Evolutionary conservation across 345 rosid genomes (phyloP).

Genomic region (Lagerstroemia speciosa): DNA sequence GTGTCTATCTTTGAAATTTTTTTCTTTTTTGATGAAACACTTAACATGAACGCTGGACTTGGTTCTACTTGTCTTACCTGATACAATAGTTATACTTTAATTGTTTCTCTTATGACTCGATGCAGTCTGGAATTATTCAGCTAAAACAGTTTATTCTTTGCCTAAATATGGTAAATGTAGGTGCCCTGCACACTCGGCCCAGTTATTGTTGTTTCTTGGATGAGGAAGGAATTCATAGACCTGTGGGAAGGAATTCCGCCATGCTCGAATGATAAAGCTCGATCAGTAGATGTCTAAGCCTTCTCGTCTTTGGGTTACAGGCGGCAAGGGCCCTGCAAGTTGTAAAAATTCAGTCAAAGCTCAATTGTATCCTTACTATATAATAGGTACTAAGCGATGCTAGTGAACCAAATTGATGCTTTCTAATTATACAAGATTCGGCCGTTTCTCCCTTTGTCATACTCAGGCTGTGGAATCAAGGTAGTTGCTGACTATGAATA

Average conservation of each 20-base stretch:
- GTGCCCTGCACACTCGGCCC: conserved; percentile 96
- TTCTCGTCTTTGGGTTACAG: not conserved
- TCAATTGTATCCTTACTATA: conserved; percentile 5
- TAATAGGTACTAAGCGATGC: not conserved
- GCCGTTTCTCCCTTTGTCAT: not conserved
- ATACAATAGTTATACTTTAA: too few relatives aligned
- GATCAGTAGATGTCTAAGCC: conserved; percentile 59
- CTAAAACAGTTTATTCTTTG: not conserved
- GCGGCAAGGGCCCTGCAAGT: conserved; percentile 7
- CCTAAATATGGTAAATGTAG: conserved; percentile 21
- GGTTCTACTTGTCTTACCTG: too few relatives aligned
- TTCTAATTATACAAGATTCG: not conserved
- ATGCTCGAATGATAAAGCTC: conserved; percentile 46
- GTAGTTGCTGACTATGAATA: not conserved
- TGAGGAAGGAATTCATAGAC: conserved; percentile 67
- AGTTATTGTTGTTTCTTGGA: conserved; percentile 65
- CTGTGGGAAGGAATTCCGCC: conserved; percentile 78
- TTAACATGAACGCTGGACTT: not conserved
- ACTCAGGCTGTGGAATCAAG: not conserved
- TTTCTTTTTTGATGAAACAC: too few relatives aligned
- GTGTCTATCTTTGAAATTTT: too few relatives aligned
- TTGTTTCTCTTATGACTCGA: not conserved
- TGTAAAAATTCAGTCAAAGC: conserved; percentile 28
- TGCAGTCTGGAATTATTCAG: too few relatives aligned
- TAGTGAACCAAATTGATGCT: not conserved